Evolutionary conservation across 805 yeast genomes (phyloP).

Genomic region (Metschnikowia lochheadii): DNA sequence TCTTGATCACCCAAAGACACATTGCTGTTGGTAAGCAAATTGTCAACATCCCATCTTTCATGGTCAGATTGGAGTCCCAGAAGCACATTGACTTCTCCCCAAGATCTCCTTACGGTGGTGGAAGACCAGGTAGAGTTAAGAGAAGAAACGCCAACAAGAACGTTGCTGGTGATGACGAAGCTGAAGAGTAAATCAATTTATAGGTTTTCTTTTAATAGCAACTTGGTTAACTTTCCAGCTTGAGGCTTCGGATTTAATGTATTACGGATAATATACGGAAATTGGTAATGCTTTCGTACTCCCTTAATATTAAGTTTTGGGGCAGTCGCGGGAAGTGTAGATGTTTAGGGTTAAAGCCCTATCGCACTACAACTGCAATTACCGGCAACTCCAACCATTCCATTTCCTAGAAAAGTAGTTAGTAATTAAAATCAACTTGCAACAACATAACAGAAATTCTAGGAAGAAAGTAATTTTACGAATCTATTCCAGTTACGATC

Average conservation of each 20-base stretch:
- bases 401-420: neutral
- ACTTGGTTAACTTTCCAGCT: constrained; percentile 17
- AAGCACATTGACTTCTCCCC: constrained; percentile 99
- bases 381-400: neutral
- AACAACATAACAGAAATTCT: no score
- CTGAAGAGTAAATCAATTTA: constrained; percentile 55
- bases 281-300: neutral
- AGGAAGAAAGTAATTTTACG: no score
- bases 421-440: neutral
- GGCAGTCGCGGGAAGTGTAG: neutral
- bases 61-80: constrained; percentile 99
- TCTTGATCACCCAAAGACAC: constrained; percentile 97
- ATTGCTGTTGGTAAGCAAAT: constrained; percentile 99
- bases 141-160: constrained; percentile 71
- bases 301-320: neutral
- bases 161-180: constrained; percentile 55
- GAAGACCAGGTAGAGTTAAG: constrained; percentile 99
- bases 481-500: no score
- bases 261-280: constrained; percentile 1
- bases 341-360: constrained; percentile 10
- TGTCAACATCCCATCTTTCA: constrained; percentile 98
- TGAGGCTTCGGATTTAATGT: neutral
- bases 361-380: neutral
- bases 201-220: constrained; percentile 14
- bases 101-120: constrained; percentile 99